These are phyloP conservation scores for Colletotrichum destructivum DNA, from an alignment of 2,329 filamentous ascomycete genomes.

Conservation along the genomic window DNA sequence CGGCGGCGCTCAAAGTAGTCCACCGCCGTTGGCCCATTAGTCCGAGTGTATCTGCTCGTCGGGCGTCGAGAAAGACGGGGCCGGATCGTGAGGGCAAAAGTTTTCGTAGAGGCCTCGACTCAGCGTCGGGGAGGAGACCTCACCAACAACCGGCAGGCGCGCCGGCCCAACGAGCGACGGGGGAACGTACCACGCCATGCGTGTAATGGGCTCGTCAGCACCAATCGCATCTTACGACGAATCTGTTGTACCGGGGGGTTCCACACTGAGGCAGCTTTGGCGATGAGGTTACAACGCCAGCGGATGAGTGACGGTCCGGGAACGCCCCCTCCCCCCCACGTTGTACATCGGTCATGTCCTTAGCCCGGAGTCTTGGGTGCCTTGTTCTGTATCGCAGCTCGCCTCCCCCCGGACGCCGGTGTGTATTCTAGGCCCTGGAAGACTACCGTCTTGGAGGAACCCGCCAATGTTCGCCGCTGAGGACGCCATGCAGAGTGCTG, in stretches of 20 bases:
- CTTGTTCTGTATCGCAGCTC: conserved; percentile 1
- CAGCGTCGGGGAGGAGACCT: too few relatives aligned
- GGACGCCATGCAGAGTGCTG: not conserved
- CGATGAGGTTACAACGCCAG: conserved; percentile 34
- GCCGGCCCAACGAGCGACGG: not conserved
- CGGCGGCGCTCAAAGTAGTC: not conserved
- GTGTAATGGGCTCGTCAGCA: not conserved
- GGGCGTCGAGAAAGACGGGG: not conserved
- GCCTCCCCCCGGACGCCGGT: not conserved
- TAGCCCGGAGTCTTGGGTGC: not conserved
- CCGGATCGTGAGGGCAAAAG: not conserved
- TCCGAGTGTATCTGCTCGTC: not conserved
- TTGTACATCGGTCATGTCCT: not conserved
- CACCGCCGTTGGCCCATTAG: not conserved
- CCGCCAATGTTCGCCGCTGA: conserved; percentile 1
- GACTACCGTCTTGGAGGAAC: not conserved
- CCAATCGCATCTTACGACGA: conserved; percentile 14
- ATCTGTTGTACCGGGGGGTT: not conserved
- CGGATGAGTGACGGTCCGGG: conserved; percentile 34
- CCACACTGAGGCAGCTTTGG: conserved; percentile 8
- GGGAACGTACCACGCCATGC: not conserved
- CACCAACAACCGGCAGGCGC: not conserved
- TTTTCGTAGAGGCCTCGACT: not conserved
- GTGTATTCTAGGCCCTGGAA: conserved; percentile 1
- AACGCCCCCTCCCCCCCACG: conserved; percentile 1